Percentiles rank a stretch among this genome's conserved stretches.
Conservation (phyloP, 257 asterid species). For the Petrea volubilis region DNA sequence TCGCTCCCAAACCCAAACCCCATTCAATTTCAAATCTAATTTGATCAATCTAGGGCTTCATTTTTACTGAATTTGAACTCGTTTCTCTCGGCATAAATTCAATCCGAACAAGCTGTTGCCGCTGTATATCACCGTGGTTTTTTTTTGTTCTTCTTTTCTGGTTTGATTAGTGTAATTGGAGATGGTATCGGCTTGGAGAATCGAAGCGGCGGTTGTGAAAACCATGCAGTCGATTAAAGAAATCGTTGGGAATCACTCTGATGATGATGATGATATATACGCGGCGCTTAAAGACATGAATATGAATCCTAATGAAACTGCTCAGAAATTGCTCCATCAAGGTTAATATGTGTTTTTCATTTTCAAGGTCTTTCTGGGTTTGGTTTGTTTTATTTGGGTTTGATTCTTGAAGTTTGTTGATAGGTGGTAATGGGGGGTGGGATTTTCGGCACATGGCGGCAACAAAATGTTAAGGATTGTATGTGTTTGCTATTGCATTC, state of each 20-base stretch:
- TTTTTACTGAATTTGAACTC: neutral
- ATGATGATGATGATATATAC: constrained; percentile 69
- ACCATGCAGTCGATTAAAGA: constrained; percentile 65
- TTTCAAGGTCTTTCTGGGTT: neutral
- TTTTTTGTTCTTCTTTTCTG: too few relatives aligned
- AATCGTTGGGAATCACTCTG: constrained; percentile 62
- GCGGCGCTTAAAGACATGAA: constrained; percentile 60
- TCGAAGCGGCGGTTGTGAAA: constrained; percentile 54
- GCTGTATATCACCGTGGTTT: neutral
- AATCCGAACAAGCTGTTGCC: too few relatives aligned
- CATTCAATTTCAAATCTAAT: neutral
- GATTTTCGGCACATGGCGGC: neutral
- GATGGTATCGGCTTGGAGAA: constrained; percentile 55
- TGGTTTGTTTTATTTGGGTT: too few relatives aligned
- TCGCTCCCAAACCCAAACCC: neutral
- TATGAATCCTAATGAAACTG: constrained; percentile 77
- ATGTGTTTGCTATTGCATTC: neutral
- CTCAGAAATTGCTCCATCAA: constrained; percentile 66
- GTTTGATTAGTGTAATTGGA: constrained; percentile 13
- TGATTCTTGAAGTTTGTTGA: neutral
- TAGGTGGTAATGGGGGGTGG: neutral
- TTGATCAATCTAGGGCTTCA: constrained; percentile 2
- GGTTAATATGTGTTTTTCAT: constrained; percentile 29
- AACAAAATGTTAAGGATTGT: neutral
- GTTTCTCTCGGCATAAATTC: neutral